phyloP scores from a whole-genome alignment of 2,329 filamentous ascomycete genomes.

The Cladophialophora exuberans region DNA sequence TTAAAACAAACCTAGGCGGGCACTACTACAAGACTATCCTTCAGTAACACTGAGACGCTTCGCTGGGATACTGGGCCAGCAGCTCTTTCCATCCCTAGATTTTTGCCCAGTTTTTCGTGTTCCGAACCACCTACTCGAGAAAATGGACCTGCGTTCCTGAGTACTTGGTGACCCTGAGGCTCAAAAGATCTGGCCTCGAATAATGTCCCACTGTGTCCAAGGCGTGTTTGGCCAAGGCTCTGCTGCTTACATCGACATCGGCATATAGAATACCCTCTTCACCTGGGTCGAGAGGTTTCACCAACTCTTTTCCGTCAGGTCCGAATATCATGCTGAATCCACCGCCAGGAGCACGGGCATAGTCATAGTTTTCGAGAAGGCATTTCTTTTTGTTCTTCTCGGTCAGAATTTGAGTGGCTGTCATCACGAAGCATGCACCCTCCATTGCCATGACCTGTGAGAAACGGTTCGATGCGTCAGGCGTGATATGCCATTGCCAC shows the following conservation, averaged over 20 bases:
- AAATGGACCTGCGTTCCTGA: neutral
- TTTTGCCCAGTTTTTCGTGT: too few species aligned
- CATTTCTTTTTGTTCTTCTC: conserved; percentile 2
- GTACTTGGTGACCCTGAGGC: conserved; percentile 42
- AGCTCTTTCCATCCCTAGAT: too few species aligned
- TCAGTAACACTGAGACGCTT: too few species aligned
- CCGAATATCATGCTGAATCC: conserved; percentile 53
- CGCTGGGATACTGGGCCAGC: too few species aligned
- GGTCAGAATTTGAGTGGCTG: conserved; percentile 11
- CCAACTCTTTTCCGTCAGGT: conserved; percentile 54
- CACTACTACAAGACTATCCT: too few species aligned
- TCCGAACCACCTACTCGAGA: too few species aligned
- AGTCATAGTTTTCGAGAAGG: too few species aligned
- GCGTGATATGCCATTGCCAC: conserved; percentile 2
- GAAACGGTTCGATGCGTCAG: conserved; percentile 9
- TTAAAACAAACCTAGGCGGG: too few species aligned
- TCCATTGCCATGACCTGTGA: conserved; percentile 15
- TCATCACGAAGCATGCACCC: conserved; percentile 10
- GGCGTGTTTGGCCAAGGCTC: conserved; percentile 46
- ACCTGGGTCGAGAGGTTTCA: conserved; percentile 38
- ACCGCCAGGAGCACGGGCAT: conserved; percentile 41
- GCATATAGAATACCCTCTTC: conserved; percentile 54
- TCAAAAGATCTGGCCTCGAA: conserved; percentile 54
- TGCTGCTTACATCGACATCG: conserved; percentile 50
- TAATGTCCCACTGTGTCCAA: conserved; percentile 55